Evolutionary conservation across 257 asterid genomes (phyloP).

Genomic region (Anisodus tanguticus): DNA sequence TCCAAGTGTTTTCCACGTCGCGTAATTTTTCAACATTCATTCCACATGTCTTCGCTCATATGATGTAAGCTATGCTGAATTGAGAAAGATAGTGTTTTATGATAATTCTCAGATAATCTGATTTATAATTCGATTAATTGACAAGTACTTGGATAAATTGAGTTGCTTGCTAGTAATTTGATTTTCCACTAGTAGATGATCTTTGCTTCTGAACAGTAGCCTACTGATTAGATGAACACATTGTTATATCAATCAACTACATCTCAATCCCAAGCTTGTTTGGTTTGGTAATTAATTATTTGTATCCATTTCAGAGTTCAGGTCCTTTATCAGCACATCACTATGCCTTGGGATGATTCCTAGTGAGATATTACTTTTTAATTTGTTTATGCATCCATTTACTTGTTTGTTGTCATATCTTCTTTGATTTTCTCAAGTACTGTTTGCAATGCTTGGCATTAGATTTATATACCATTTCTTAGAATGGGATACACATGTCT

Average conservation of each 20-base stretch:
- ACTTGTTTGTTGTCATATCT: neutral
- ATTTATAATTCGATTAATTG: neutral
- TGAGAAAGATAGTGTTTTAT: neutral
- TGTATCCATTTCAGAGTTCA: neutral
- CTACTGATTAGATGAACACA: neutral
- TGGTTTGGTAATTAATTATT: neutral
- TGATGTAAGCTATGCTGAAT: neutral
- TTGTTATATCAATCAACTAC: constrained; percentile 5
- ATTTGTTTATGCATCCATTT: too few species aligned
- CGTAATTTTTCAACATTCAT: too few species aligned
- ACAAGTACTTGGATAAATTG: neutral
- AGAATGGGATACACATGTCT: constrained; percentile 1
- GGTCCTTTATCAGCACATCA: constrained; percentile 7
- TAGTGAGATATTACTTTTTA: neutral
- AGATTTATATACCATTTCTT: neutral
- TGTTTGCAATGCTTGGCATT: neutral
- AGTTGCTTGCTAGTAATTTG: constrained; percentile 18
- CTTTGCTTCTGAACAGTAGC: neutral
- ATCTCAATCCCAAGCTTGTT: neutral
- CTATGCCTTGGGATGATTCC: constrained; percentile 17
- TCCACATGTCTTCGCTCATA: neutral
- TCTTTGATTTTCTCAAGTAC: constrained; percentile 3
- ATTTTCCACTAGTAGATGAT: neutral
- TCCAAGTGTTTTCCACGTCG: too few species aligned
- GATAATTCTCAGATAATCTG: neutral